A percentile compares a stretch with the other conserved stretches of the same genome.
phyloP scores from a whole-genome alignment of 2,329 filamentous ascomycete genomes.

The Ophiostoma montium region DNA sequence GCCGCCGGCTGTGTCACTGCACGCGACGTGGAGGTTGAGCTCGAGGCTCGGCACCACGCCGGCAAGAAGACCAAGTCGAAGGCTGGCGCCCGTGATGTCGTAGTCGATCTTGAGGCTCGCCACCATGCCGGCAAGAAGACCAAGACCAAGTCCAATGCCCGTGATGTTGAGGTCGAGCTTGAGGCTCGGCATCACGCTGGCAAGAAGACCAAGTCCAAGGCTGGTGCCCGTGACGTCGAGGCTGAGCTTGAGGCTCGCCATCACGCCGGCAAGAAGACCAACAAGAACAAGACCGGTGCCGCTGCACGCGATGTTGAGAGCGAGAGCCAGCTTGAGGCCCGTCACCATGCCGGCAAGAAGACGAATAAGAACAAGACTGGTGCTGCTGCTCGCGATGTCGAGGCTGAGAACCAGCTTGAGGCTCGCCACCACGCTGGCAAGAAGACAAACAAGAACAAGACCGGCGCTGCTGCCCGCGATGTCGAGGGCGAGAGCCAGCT shows the following conservation, averaged over 20 bases:
- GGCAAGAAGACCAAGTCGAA: constrained; percentile 7
- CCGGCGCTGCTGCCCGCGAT: background rate
- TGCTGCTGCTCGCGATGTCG: background rate
- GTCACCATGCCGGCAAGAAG: background rate
- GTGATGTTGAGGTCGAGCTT: background rate
- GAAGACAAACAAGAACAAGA: too few species aligned
- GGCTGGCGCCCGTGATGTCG: background rate
- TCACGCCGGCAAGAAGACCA: constrained; percentile 5
- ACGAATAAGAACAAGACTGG: background rate
- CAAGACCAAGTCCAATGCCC: too few species aligned
- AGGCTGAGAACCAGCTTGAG: background rate
- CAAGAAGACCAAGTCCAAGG: background rate
- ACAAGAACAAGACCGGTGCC: background rate
- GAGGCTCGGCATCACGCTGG: constrained; percentile 5
- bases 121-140: constrained; percentile 5
- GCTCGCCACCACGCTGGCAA: constrained; percentile 5
- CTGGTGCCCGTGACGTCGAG: constrained; percentile 1
- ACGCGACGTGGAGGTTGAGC: background rate
- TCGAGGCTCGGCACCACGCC: background rate
- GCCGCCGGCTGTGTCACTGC: background rate
- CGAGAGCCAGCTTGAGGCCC: background rate
- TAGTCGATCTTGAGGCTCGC: background rate
- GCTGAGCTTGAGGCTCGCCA: constrained; percentile 1
- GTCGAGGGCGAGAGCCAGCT: background rate
- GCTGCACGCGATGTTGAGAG: background rate